Evolutionary conservation across 495 filamentous ascomycete species (phyloP).

Genomic region (Hypoxylon trugodes): DNA sequence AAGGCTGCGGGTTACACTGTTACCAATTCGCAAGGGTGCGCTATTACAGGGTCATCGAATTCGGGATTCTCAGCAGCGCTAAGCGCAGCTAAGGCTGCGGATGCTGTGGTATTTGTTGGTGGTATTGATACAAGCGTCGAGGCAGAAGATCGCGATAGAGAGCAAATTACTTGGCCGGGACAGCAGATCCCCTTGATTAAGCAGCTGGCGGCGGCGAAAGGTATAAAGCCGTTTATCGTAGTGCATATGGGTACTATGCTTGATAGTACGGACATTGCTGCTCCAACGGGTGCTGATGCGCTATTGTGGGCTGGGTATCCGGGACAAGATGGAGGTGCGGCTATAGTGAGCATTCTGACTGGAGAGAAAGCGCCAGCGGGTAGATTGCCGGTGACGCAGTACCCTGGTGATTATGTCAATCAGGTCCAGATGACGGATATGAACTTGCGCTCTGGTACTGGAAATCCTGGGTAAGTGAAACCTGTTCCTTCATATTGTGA

Average conservation of each 20-base stretch:
- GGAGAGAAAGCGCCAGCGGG: slow-evolving; percentile 63
- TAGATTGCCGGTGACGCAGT: slow-evolving; percentile 68
- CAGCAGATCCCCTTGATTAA: slow-evolving; percentile 54
- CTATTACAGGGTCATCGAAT: slow-evolving; percentile 51
- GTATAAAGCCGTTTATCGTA: slow-evolving; percentile 53
- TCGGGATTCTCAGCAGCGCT: slow-evolving; percentile 48
- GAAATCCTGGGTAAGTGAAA: slow-evolving; percentile 46
- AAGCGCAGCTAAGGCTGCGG: slow-evolving; percentile 46
- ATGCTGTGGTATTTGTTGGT: slow-evolving; percentile 55
- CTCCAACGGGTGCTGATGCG: slow-evolving; percentile 58
- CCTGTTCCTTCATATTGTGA: neutral
- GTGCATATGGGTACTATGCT: slow-evolving; percentile 63
- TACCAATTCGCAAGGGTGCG: slow-evolving; percentile 58
- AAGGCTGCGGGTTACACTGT: slow-evolving; percentile 55
- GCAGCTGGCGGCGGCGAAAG: slow-evolving; percentile 45
- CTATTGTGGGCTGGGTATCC: slow-evolving; percentile 64
- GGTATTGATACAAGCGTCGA: slow-evolving; percentile 54
- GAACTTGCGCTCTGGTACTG: slow-evolving; percentile 47
- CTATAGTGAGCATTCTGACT: slow-evolving; percentile 60
- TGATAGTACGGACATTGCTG: slow-evolving; percentile 61
- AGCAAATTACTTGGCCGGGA: slow-evolving; percentile 53
- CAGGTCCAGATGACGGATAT: slow-evolving; percentile 54
- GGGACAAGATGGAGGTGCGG: slow-evolving; percentile 64
- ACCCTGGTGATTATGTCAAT: slow-evolving; percentile 52
- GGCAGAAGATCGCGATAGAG: slow-evolving; percentile 52